phyloP scores from a whole-genome alignment of 2,329 filamentous ascomycete genomes.

The Alternaria longipes region DNA sequence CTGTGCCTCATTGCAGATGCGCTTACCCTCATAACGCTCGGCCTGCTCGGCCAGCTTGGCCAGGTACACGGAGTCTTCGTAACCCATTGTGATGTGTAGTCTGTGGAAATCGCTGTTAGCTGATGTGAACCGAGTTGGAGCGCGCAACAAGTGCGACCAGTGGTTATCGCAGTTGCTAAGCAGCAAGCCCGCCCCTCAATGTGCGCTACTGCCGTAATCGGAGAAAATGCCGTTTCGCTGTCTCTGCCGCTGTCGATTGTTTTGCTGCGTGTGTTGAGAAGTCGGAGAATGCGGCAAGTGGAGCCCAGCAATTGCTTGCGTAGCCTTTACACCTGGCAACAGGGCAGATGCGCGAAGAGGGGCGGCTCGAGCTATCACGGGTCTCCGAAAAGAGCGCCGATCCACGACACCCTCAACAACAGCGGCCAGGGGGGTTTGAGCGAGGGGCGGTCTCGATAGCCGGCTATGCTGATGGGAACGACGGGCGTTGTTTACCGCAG shows the following conservation, averaged over 20 bases:
- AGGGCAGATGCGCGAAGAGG: constrained; percentile 40
- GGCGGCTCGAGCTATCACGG: constrained; percentile 32
- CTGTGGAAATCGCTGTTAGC: constrained; percentile 39
- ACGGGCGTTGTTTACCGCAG: constrained; percentile 30
- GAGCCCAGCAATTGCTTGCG: constrained; percentile 29
- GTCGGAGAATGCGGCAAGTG: constrained; percentile 14
- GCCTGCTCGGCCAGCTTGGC: constrained; percentile 99
- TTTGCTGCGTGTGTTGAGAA: neutral
- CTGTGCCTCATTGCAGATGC: constrained; percentile 11
- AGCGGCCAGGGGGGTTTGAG: constrained; percentile 16
- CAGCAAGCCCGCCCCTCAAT: constrained; percentile 29
- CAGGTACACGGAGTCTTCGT: constrained; percentile 99
- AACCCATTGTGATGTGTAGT: constrained; percentile 79
- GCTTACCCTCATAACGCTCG: constrained; percentile 96
- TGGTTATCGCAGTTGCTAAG: constrained; percentile 22
- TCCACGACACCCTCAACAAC: constrained; percentile 17
- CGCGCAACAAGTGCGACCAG: constrained; percentile 24
- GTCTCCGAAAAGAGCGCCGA: constrained; percentile 23
- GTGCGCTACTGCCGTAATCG: constrained; percentile 23
- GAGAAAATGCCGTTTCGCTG: constrained; percentile 15
- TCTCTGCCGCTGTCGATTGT: neutral
- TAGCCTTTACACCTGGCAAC: constrained; percentile 27
- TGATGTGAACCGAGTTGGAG: constrained; percentile 17
- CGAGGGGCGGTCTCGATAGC: constrained; percentile 18
- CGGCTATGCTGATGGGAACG: constrained; percentile 30